Percentiles rank a stretch among this genome's conserved stretches.
phyloP scores from a whole-genome alignment of 257 asterid genomes.

The Salvia rosmarinus region DNA sequence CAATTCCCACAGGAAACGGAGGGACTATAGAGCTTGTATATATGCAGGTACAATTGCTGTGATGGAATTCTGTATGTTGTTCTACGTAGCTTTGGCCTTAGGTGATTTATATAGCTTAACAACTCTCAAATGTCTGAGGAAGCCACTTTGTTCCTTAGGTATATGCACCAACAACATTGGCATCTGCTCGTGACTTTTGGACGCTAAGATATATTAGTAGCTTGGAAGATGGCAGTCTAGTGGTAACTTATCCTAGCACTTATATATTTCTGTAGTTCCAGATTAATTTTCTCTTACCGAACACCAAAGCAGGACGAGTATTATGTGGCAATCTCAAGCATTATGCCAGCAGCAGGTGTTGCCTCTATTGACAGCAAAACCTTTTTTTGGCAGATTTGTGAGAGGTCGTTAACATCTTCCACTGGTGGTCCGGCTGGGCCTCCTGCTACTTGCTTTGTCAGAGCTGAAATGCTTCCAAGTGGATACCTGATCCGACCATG shows the following conservation, averaged over 20 bases:
- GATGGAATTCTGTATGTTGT: background rate
- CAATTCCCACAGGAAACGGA: conserved; percentile 87
- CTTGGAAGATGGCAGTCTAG: conserved; percentile 94
- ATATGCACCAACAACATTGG: conserved; percentile 94
- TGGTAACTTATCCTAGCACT: conserved; percentile 52
- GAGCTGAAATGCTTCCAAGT: conserved; percentile 93
- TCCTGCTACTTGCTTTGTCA: conserved; percentile 67
- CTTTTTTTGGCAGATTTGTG: conserved; percentile 70
- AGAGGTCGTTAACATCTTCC: conserved; percentile 76
- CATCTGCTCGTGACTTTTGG: conserved; percentile 97
- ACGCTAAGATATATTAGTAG: conserved; percentile 74
- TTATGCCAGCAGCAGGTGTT: background rate
- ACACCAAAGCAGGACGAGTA: background rate
- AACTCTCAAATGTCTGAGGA: background rate
- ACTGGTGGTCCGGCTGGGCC: conserved; percentile 96
- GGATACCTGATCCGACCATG: conserved; percentile 90
- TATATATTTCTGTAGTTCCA: background rate
- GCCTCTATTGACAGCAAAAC: background rate
- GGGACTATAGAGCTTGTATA: conserved; percentile 90
- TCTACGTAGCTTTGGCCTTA: background rate
- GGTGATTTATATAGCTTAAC: background rate
- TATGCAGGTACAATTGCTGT: conserved; percentile 63
- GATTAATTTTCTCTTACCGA: background rate
- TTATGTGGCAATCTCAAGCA: background rate
- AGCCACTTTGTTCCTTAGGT: conserved; percentile 41